Base-by-base conservation (phyloP, 305 asterid genomes). In the Solanum hybrid region DNA sequence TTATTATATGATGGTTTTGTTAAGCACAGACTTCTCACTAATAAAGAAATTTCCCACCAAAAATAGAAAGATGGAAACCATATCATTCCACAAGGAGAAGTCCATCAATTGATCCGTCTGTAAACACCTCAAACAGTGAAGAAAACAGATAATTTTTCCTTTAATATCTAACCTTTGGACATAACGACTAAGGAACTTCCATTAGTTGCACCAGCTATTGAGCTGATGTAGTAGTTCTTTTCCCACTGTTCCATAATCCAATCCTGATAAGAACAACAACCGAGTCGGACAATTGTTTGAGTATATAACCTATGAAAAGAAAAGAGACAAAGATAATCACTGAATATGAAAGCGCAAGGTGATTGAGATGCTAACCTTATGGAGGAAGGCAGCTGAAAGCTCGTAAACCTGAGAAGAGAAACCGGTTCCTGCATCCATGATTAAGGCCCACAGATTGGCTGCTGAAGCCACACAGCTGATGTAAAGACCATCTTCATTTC, bases 191-290 rank as follows among this genome's bases (percentile, higher is more conserved):
- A 92, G 42, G 99, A 97, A 91, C 98, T 95, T 87, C 99, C 99
- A 93, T 96, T 97, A 75, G 95, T 86, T 89, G 99, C 99, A 89
- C 99, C 99, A 92, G 99, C 98, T 88, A 97, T 96, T 36, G 99
- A 94, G 92, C 99, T 97, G 89, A 97, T 97, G 94, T 97, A 97
- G 92, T 90, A 97, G 89, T 96, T 97, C 91, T 95, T 97, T 91
- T 97, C 99, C 99, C 99, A 97, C 89, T 97, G 98, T 93, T 97
- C 99, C 99, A 97, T 96, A 89, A 97, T 97, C 99, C 99, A 97
- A 90, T 97, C 99, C 99, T 97, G 93, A 89, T 10, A 82, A 88
- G 80, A 91, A 91, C 90, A 87, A 9, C 78, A 71, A 42, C 42
- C 37, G 46, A 76, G 42, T 85, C n/a, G 40, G 76, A 85, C 75